Conservation (phyloP, 768 basidiomycete species). For the Grammothele lineata region DNA sequence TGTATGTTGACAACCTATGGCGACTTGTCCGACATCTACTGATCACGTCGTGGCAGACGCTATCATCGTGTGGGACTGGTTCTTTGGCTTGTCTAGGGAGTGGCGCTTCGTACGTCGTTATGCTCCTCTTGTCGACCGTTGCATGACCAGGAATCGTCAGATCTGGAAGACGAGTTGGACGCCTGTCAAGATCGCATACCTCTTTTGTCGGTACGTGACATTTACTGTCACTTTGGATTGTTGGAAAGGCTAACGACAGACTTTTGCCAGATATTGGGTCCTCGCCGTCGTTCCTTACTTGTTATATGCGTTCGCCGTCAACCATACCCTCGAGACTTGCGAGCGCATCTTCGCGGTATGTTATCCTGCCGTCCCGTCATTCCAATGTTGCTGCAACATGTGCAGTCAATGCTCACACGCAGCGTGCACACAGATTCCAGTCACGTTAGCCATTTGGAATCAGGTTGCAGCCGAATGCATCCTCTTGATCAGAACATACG, state of each 20-base stretch:
- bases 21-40: conserved; percentile 7
- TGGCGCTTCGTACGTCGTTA: conserved; percentile 60
- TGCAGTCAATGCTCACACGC: not conserved
- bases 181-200: conserved; percentile 77
- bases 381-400: not conserved
- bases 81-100: conserved; percentile 72
- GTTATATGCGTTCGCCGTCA: conserved; percentile 68
- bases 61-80: conserved; percentile 83
- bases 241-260: conserved; percentile 13
- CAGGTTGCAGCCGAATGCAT: conserved; percentile 82
- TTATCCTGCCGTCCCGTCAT: not conserved
- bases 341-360: conserved; percentile 64
- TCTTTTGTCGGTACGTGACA: conserved; percentile 74
- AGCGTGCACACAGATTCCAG: conserved; percentile 54
- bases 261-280: conserved; percentile 66
- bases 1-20: conserved; percentile 16
- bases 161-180: conserved; percentile 84
- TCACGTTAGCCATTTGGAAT: conserved; percentile 83
- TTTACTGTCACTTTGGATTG: too few species aligned
- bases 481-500: conserved; percentile 79
- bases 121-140: conserved; percentile 10
- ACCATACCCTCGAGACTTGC: conserved; percentile 63
- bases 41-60: conserved; percentile 46
- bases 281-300: conserved; percentile 75
- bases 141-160: conserved; percentile 32